Percentiles rank a stretch among this genome's conserved stretches.
Evolutionary conservation across 306 rosid species (phyloP).

Genomic region (Cicer bijugum): DNA sequence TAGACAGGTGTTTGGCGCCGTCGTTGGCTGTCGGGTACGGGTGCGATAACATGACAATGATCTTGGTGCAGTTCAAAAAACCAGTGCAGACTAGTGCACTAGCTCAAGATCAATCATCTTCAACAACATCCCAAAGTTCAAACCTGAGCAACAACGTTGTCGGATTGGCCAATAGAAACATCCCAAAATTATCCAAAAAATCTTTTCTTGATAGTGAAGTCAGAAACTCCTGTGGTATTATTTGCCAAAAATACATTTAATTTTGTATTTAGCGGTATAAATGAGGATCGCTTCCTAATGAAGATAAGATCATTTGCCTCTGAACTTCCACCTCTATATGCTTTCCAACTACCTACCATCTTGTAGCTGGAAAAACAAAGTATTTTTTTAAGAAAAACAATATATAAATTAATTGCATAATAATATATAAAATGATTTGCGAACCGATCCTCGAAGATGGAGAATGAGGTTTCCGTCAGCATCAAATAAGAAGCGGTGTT

Average conservation of each 20-base stretch:
- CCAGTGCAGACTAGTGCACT: slow-evolving; percentile 41
- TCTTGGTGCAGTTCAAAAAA: slow-evolving; percentile 84
- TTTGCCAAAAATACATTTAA: slow-evolving; percentile 56
- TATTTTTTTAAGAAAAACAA: no score
- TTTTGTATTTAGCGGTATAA: slow-evolving; percentile 45
- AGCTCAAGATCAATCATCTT: slow-evolving; percentile 44
- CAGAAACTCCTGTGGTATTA: slow-evolving; percentile 48
- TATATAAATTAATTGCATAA: no score
- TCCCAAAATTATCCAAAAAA: slow-evolving; percentile 48
- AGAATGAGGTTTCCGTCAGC: slow-evolving; percentile 46
- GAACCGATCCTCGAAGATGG: slow-evolving; percentile 48
- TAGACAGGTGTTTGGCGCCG: slow-evolving; percentile 86
- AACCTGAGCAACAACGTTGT: slow-evolving; percentile 56
- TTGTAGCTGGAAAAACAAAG: slow-evolving; percentile 34
- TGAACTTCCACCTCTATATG: slow-evolving; percentile 56
- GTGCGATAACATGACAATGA: slow-evolving; percentile 96
- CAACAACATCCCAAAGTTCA: no score
- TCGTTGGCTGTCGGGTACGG: slow-evolving; percentile 79
- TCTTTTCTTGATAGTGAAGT: slow-evolving; percentile 54
- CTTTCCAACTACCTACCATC: slow-evolving; percentile 53
- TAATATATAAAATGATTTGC: not conserved
- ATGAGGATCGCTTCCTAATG: slow-evolving; percentile 42
- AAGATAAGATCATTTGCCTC: slow-evolving; percentile 47
- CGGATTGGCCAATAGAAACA: slow-evolving; percentile 51
- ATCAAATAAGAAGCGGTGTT: slow-evolving; percentile 51